Percentiles rank a stretch among this genome's conserved stretches.
These are phyloP conservation scores for Lunularia cruciata DNA, from an alignment of 225 moss, liverwort and hornwort genomes.

Conservation along the genomic window DNA sequence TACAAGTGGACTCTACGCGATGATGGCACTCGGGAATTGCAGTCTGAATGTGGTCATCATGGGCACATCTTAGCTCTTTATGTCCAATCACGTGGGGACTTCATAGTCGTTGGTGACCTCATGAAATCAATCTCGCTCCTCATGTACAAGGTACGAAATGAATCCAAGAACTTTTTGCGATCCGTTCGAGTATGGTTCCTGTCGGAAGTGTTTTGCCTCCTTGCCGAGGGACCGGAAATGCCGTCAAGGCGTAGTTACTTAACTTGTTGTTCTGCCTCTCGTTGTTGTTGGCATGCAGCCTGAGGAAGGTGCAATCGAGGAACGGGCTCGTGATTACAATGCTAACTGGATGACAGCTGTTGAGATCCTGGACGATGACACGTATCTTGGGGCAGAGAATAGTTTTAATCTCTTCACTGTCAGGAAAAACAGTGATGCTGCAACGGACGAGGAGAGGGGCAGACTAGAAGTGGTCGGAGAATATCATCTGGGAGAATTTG, in stretches of 20 bases:
- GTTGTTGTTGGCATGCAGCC: constrained; percentile 65
- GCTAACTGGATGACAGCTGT: constrained; percentile 99
- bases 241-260: no score
- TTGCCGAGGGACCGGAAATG: no score
- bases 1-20: constrained; percentile 91
- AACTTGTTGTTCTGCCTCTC: no score
- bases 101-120: constrained; percentile 92
- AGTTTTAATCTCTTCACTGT: constrained; percentile 97
- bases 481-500: constrained; percentile 93
- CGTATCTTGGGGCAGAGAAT: constrained; percentile 88
- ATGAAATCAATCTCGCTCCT: constrained; percentile 98
- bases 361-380: constrained; percentile 94
- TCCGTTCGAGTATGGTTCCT: no score
- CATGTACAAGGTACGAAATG: constrained; percentile 93
- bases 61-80: constrained; percentile 92
- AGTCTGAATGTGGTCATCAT: constrained; percentile 88
- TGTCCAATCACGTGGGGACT: constrained; percentile 94
- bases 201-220: no score
- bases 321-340: constrained; percentile 92
- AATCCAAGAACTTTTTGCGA: no score
- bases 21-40: constrained; percentile 77
- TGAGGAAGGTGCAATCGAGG: constrained; percentile 94
- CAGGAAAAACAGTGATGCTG: constrained; percentile 92
- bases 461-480: constrained; percentile 92
- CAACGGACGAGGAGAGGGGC: constrained; percentile 94